Evolutionary conservation across 2,329 filamentous ascomycete genomes (phyloP), one percentile per base, ranked within the genome.

Genomic region (Xylaria sp.): DNA sequence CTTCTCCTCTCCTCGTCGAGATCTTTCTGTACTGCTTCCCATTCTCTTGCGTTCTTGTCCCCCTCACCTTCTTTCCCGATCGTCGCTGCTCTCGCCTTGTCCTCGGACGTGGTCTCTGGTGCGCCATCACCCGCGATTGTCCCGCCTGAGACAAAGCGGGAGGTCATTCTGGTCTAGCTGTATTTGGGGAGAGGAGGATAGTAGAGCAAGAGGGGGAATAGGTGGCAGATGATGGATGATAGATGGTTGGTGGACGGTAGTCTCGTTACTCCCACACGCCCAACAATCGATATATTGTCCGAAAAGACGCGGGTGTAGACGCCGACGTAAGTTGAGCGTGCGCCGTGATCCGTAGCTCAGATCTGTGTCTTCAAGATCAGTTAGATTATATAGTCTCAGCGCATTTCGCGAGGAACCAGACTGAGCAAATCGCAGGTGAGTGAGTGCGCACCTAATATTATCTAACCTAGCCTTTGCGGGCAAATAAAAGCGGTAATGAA

Each of bases 1-100:
- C 81, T 81, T 70, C 80, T 81, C 45, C 88, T 83, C 70, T 89
- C 86, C 12, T 85, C 85, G 20, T 91, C 90, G 20, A 94, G 83
- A 70, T 91, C 86, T 53, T 83, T 80, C 78, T 91, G 87, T 13
- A 90, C 91, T 39, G 83, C 82, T 71, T 87, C 86, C 90, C 91
- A 93, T 67, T 89, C 89, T 39, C 28, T 56, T 3, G 66, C 78
- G 70, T 59, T 74, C 76, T 53, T 75, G 75, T 30, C 20, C 9
- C 23, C 20, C 1, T 20, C 18, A 18, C 13, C 28, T 20, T n/a
- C n/a, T 1, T n/a, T n/a, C n/a, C n/a, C n/a, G n/a, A n/a, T n/a
- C n/a, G 8, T n/a, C 13, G 41, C n/a, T 45, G 8, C 10, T 46
- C 43, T 13, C 18, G 7, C 43, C n/a, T 45, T n/a, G 39, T 41